Evolutionary conservation across 805 yeast genomes (phyloP).

Genomic region (Sugiyamaella smithiae): DNA sequence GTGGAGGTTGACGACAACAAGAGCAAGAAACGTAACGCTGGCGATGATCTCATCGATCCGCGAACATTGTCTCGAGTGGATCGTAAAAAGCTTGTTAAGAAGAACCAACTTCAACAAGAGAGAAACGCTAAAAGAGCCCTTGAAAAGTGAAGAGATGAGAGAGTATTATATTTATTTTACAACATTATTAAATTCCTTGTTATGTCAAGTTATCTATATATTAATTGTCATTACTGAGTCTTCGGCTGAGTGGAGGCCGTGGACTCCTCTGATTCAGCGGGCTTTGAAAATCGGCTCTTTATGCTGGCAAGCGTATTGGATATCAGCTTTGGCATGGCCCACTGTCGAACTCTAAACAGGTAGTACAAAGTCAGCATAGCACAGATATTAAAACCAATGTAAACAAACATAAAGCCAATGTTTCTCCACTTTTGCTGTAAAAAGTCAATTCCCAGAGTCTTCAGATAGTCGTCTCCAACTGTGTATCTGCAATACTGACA

Average conservation of each 20-base stretch:
- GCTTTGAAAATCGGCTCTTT: background rate
- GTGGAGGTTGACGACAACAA: constrained; percentile 85
- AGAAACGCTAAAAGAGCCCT: constrained; percentile 51
- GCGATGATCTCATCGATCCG: constrained; percentile 74
- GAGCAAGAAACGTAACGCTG: constrained; percentile 34
- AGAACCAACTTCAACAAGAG: constrained; percentile 81
- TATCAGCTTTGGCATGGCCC: constrained; percentile 1
- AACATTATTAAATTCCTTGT: background rate
- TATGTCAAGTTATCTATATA: no score
- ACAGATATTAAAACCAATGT: constrained; percentile 51
- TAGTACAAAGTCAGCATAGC: constrained; percentile 33
- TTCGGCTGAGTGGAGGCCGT: no score
- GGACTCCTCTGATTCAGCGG: background rate
- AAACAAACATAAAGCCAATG: constrained; percentile 59
- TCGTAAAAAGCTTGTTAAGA: constrained; percentile 79
- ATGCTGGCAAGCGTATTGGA: background rate
- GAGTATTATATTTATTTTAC: constrained; percentile 3
- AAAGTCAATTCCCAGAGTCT: constrained; percentile 44
- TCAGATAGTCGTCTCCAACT: constrained; percentile 44
- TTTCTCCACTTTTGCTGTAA: constrained; percentile 57
- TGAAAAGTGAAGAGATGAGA: no score
- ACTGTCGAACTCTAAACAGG: constrained; percentile 25
- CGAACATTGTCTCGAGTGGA: constrained; percentile 77
- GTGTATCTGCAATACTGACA: constrained; percentile 44
- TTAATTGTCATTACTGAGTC: no score